Conservation (phyloP, 495 filamentous ascomycete species). For the Collariella sp. region DNA sequence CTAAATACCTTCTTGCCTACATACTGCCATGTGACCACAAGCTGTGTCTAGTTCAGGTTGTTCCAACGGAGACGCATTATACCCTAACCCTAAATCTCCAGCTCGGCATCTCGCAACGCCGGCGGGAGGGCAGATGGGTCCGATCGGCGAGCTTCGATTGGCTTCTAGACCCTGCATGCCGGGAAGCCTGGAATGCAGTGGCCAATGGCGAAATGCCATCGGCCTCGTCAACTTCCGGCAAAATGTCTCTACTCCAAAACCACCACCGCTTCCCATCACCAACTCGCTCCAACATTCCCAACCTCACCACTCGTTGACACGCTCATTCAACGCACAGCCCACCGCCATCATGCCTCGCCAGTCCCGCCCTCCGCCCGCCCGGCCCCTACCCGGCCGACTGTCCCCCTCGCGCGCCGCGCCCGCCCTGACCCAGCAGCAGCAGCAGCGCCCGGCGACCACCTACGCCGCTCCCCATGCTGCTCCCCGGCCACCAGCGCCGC, state of each 20-base stretch:
- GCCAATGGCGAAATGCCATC: slow-evolving; percentile 23
- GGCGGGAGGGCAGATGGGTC: not conserved
- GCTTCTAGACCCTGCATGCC: slow-evolving; percentile 15
- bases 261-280: not conserved
- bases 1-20: too few species aligned
- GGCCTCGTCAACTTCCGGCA: slow-evolving; percentile 2
- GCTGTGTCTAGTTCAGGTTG: too few species aligned
- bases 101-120: not conserved
- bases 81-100: not conserved
- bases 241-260: slow-evolving; percentile 6
- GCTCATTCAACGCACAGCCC: slow-evolving; percentile 3
- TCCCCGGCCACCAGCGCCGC: slow-evolving; percentile 38
- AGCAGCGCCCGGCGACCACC: slow-evolving; percentile 55
- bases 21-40: too few species aligned
- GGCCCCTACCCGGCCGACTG: slow-evolving; percentile 57
- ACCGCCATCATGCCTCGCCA: slow-evolving; percentile 65
- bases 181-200: slow-evolving; percentile 10
- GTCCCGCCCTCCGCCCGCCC: slow-evolving; percentile 55
- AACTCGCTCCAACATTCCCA: not conserved
- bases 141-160: slow-evolving; percentile 17
- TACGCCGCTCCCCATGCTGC: slow-evolving; percentile 46
- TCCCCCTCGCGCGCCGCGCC: slow-evolving; percentile 52
- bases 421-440: slow-evolving; percentile 49
- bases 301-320: not conserved
- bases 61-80: not conserved